Percentiles rank a stretch among this genome's conserved stretches.
These are phyloP conservation scores for Podospora pseudopauciseta DNA, from an alignment of 495 filamentous ascomycete species.

Conservation along the genomic window DNA sequence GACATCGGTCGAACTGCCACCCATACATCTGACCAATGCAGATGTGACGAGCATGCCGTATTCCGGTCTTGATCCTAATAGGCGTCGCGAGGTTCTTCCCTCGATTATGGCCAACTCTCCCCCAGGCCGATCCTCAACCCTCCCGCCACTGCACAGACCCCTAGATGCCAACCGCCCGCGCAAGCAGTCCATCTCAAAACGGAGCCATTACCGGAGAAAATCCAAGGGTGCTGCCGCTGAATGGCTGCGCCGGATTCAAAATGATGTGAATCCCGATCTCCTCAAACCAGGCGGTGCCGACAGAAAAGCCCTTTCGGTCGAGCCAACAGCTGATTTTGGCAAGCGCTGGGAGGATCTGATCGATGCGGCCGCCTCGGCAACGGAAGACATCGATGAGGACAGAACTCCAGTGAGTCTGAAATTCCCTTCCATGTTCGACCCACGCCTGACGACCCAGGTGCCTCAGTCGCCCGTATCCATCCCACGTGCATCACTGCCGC, in stretches of 20 bases:
- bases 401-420: conserved; percentile 67
- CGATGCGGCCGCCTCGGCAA: conserved; percentile 79
- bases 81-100: conserved; percentile 68
- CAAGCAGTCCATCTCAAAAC: conserved; percentile 79
- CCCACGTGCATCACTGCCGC: conserved; percentile 76
- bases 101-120: conserved; percentile 78
- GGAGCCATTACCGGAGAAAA: conserved; percentile 70
- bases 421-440: conserved; percentile 32
- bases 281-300: conserved; percentile 69
- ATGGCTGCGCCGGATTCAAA: conserved; percentile 50
- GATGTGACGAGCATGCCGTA: conserved; percentile 70
- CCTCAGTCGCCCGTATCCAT: conserved; percentile 63
- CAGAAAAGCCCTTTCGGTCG: conserved; percentile 78
- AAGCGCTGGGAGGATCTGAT: conserved; percentile 94
- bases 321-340: conserved; percentile 72
- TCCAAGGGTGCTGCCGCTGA: conserved; percentile 50
- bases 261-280: conserved; percentile 36
- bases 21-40: conserved; percentile 54
- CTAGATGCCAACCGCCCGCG: conserved; percentile 62
- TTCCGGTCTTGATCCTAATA: conserved; percentile 57
- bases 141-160: conserved; percentile 71
- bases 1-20: conserved; percentile 70
- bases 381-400: conserved; percentile 85
- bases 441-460: conserved; percentile 52
- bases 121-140: conserved; percentile 78